A percentile compares a stretch with the other conserved stretches of the same genome.
phyloP scores from a whole-genome alignment of 306 rosid genomes.

The Morella rubra region DNA sequence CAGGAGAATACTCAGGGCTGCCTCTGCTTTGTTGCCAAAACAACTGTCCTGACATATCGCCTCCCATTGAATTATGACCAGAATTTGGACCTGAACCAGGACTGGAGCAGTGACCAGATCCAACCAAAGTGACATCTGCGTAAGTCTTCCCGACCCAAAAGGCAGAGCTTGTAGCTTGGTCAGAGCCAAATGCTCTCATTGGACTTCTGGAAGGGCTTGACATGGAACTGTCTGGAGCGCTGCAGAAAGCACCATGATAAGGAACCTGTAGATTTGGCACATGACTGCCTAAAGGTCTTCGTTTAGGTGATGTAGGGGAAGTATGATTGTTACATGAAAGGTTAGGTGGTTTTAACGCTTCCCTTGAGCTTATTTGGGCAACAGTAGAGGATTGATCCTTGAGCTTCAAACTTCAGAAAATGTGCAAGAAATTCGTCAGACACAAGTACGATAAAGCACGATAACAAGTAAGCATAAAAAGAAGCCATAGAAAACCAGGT shows the following conservation, averaged over 20 bases:
- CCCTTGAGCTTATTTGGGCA: conserved; percentile 55
- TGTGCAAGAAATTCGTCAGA: conserved; percentile 35
- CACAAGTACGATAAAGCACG: conserved; percentile 30
- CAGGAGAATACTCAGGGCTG: conserved; percentile 69
- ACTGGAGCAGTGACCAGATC: conserved; percentile 97
- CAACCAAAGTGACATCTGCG: conserved; percentile 52
- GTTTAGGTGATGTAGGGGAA: conserved; percentile 66
- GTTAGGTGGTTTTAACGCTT: conserved; percentile 51
- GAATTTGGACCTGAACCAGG: conserved; percentile 99
- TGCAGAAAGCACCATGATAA: conserved; percentile 69
- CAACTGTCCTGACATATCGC: conserved; percentile 78
- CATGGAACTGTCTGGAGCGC: conserved; percentile 89
- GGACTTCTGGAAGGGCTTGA: conserved; percentile 82
- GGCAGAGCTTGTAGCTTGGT: conserved; percentile 53
- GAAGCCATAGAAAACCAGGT: conserved; percentile 16
- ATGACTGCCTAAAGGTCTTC: conserved; percentile 73
- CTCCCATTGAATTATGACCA: conserved; percentile 98
- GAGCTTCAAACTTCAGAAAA: conserved; percentile 58
- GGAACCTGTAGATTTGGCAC: conserved; percentile 92
- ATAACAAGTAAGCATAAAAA: conserved; percentile 23
- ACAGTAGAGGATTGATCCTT: conserved; percentile 61
- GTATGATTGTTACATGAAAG: conserved; percentile 49
- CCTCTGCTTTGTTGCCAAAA: conserved; percentile 69
- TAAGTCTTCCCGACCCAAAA: conserved; percentile 53
- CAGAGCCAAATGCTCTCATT: conserved; percentile 52